Percentiles rank a stretch among this genome's conserved stretches.
Evolutionary conservation across 1,139 yeast genomes (phyloP).

Genomic region (Suhomyces panamericanus): DNA sequence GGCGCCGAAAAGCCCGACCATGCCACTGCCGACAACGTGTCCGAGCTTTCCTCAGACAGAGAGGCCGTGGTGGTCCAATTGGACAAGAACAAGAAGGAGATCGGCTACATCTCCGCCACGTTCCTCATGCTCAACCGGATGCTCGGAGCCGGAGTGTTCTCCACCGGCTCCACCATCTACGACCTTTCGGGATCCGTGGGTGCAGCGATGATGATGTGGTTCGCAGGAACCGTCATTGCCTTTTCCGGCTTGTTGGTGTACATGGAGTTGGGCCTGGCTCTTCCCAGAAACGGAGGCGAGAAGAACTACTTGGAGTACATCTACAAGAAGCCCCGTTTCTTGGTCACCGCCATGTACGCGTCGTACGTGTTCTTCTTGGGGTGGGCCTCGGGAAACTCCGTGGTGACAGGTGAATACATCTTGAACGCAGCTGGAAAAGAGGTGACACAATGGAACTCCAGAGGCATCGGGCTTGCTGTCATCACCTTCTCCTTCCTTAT

Average conservation of each 20-base stretch:
- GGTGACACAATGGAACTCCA: slow-evolving; percentile 70
- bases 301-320: slow-evolving; percentile 78
- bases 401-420: slow-evolving; percentile 50
- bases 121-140: slow-evolving; percentile 75
- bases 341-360: slow-evolving; percentile 74
- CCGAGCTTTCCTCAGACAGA: slow-evolving; percentile 22
- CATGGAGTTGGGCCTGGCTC: slow-evolving; percentile 81
- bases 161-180: slow-evolving; percentile 79
- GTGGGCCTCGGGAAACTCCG: slow-evolving; percentile 79
- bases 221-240: slow-evolving; percentile 73
- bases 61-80: slow-evolving; percentile 42
- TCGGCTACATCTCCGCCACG: slow-evolving; percentile 69
- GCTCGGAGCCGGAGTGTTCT: slow-evolving; percentile 87
- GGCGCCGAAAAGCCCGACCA: slow-evolving; percentile 15
- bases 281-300: slow-evolving; percentile 88
- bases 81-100: slow-evolving; percentile 54
- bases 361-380: slow-evolving; percentile 75
- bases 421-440: slow-evolving; percentile 72
- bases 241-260: slow-evolving; percentile 73
- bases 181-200: slow-evolving; percentile 75
- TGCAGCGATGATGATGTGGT: slow-evolving; percentile 70
- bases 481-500: slow-evolving; percentile 69
- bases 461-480: slow-evolving; percentile 74
- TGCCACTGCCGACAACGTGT: slow-evolving; percentile 14
- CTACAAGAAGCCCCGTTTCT: slow-evolving; percentile 65